phyloP scores from a whole-genome alignment of 2,329 filamentous ascomycete species.

The Exophiala bonariae region DNA sequence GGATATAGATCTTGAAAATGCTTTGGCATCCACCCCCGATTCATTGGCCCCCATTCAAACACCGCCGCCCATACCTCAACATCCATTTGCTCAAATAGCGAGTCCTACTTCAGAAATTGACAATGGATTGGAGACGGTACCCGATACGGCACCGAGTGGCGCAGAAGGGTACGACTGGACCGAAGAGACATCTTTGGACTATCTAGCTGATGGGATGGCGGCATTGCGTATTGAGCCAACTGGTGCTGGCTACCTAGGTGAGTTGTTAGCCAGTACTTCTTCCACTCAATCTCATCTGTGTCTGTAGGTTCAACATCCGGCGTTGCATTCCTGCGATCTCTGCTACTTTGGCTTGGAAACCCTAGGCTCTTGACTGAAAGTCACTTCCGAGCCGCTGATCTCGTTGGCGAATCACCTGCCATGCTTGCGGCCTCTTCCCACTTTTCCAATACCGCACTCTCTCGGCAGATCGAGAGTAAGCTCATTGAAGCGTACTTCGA shows the following conservation, averaged over 20 bases:
- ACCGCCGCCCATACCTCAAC: background rate
- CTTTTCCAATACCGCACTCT: background rate
- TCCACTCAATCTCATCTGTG: background rate
- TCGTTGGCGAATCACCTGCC: too few species aligned
- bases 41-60: background rate
- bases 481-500: slow-evolving; percentile 38
- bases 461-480: background rate
- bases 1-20: background rate
- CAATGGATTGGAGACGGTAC: background rate
- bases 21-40: background rate
- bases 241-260: background rate
- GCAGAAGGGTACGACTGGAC: background rate
- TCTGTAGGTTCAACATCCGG: background rate
- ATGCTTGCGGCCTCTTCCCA: too few species aligned
- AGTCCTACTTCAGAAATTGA: background rate
- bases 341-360: background rate
- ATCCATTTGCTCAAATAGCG: background rate
- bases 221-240: background rate
- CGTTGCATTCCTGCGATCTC: background rate
- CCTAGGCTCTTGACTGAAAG: too few species aligned
- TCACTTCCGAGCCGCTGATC: too few species aligned
- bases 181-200: background rate
- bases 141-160: background rate
- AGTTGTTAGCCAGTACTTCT: background rate
- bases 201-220: background rate